Evolutionary conservation across 2,329 filamentous ascomycete species (phyloP).

Genomic region (Elsinoe perseae): DNA sequence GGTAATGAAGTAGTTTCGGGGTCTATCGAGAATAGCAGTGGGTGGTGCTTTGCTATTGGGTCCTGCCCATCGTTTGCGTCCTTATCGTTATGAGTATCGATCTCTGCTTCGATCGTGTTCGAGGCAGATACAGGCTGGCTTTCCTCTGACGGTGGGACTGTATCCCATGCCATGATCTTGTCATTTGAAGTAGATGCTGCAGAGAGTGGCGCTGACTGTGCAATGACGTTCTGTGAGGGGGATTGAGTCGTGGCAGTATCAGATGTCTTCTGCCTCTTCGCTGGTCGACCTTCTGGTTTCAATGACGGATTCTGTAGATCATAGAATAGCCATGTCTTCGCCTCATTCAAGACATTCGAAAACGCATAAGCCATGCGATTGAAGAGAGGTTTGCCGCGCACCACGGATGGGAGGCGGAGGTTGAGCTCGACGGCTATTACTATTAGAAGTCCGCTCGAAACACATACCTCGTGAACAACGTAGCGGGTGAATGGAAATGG

Average conservation of each 20-base stretch:
- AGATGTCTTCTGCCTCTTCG: slow-evolving; percentile 22
- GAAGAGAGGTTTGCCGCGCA: slow-evolving; percentile 75
- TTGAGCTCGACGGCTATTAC: slow-evolving; percentile 65
- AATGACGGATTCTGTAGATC: slow-evolving; percentile 40
- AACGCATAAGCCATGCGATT: slow-evolving; percentile 70
- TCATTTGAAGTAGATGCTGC: too few species aligned
- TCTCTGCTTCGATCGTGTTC: background rate
- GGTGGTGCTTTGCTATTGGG: background rate
- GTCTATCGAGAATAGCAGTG: background rate
- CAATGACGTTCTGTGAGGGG: too few species aligned
- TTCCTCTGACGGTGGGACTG: too few species aligned
- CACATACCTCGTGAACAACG: too few species aligned
- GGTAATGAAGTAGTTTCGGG: background rate
- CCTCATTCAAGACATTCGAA: slow-evolving; percentile 62
- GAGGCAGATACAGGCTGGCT: background rate
- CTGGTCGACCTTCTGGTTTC: background rate
- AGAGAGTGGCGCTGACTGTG: too few species aligned
- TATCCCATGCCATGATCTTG: too few species aligned
- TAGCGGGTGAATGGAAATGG: too few species aligned
- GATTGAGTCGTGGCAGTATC: slow-evolving; percentile 24
- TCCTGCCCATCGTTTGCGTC: background rate
- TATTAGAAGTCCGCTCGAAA: background rate
- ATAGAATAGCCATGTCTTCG: slow-evolving; percentile 70
- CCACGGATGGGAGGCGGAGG: slow-evolving; percentile 65
- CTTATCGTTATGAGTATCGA: background rate